A percentile compares a stretch with the other conserved stretches of the same genome.
Conservation (phyloP, 2,329 filamentous ascomycete species). For the Fusarium poae region DNA sequence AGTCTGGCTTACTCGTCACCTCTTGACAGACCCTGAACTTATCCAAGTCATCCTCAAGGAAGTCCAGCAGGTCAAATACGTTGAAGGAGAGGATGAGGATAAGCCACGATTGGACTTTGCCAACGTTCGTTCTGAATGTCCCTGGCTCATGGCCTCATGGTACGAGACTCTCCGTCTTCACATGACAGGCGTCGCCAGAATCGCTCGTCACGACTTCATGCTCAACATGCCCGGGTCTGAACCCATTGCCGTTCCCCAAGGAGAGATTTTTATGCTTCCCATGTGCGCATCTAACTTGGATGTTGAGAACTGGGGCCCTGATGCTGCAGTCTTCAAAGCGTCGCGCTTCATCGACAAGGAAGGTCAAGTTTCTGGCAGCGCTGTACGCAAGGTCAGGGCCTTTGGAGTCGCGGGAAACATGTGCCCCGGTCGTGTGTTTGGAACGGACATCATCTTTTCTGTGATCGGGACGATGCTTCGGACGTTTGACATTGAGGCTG, state of each 20-base stretch:
- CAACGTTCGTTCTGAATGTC: slow-evolving; percentile 46
- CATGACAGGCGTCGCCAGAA: slow-evolving; percentile 51
- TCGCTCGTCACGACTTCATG: slow-evolving; percentile 49
- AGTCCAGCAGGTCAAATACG: slow-evolving; percentile 36
- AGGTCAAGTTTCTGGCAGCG: slow-evolving; percentile 41
- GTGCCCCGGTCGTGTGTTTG: slow-evolving; percentile 51
- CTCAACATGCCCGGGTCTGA: slow-evolving; percentile 38
- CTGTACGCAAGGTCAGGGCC: slow-evolving; percentile 48
- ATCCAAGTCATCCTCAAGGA: slow-evolving; percentile 43
- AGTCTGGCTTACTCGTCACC: slow-evolving; percentile 50
- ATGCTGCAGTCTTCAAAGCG: slow-evolving; percentile 47
- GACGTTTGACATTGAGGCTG: slow-evolving; percentile 47
- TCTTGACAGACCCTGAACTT: slow-evolving; percentile 41
- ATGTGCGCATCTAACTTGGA: slow-evolving; percentile 52
- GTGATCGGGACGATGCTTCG: slow-evolving; percentile 47
- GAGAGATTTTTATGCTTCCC: slow-evolving; percentile 52
- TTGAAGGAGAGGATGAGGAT: slow-evolving; percentile 30
- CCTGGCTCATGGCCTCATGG: slow-evolving; percentile 51
- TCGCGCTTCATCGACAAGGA: slow-evolving; percentile 47
- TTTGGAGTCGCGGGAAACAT: slow-evolving; percentile 53
- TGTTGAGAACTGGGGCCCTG: slow-evolving; percentile 46
- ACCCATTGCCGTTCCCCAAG: slow-evolving; percentile 43
- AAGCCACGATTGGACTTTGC: slow-evolving; percentile 40
- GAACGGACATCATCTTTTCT: slow-evolving; percentile 50
- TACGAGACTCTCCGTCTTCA: slow-evolving; percentile 52